phyloP scores from a whole-genome alignment of 805 yeast species.

The Tetrapisispora namnaoensis region DNA sequence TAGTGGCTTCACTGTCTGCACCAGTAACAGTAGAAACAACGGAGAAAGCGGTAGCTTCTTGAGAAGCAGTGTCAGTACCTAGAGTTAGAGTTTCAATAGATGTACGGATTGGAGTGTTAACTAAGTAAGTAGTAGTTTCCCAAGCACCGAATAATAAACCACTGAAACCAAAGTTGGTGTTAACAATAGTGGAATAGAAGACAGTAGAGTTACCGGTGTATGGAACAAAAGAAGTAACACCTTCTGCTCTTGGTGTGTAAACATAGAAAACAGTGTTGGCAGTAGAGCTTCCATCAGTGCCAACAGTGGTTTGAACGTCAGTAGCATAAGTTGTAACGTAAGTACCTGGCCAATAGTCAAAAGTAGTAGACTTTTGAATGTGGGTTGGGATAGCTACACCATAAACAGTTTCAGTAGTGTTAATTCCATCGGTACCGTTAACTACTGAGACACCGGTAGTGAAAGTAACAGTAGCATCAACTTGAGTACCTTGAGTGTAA shows the following conservation, averaged over 20 bases:
- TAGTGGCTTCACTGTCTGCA: conserved; percentile 2
- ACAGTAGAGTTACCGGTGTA: conserved; percentile 3
- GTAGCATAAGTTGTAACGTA: conserved; percentile 7
- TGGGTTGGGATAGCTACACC: conserved; percentile 4
- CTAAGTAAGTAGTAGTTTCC: background rate
- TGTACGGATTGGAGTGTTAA: conserved; percentile 3
- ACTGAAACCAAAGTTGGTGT: background rate
- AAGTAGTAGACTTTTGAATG: background rate
- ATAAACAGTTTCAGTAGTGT: background rate
- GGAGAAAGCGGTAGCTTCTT: background rate
- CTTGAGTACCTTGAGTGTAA: conserved; percentile 4
- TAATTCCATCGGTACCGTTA: background rate
- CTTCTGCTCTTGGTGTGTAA: conserved; percentile 8
- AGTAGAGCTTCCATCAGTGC: conserved; percentile 7
- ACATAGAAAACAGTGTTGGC: conserved; percentile 8
- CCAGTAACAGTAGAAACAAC: background rate
- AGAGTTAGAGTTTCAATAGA: background rate
- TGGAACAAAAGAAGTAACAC: conserved; percentile 1
- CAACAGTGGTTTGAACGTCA: conserved; percentile 6
- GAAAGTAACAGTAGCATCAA: background rate
- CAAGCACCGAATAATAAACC: background rate
- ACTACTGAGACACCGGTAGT: background rate
- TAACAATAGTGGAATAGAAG: conserved; percentile 2
- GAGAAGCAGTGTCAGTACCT: background rate
- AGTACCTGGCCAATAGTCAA: background rate